Base-by-base conservation (phyloP, 139 green algal genomes). In the Nannochloris sp. region DNA sequence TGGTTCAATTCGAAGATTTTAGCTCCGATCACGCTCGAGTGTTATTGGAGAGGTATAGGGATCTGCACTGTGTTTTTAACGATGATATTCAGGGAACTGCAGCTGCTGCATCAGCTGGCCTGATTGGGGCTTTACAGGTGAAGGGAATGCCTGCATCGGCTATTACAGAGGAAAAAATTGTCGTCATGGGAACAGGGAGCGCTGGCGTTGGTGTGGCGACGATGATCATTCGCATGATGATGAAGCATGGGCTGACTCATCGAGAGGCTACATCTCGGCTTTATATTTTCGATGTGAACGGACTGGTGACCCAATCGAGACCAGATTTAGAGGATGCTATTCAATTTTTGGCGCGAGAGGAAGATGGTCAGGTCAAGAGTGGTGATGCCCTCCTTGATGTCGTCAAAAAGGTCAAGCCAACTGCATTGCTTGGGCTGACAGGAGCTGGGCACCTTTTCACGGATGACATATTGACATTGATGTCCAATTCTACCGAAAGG, bases 1-100 rank as follows among this genome's bases (percentile, higher is more conserved):
- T 90, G 48, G 61, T 92, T 44, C 82, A 90, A 68, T 90, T 92
- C 67, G 82, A 90, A 64, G 82, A 91, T 66, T 90, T 91, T 57
- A 71, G 68, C 48, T 82, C 78, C 18, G 66, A 80, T 12, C 62
- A 82, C 44, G 84, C 82, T 2, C 54, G 64, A 25, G 66, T 72
- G 16, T 71, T 90, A 48, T 79, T 91, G 44, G 59, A 88, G 37
- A 69, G 80, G 15, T 91, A 91, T 68, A 58, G 79, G 2, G 34
- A 87, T 55, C 40, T 76, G 31, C 72, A 86, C 51, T 48, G 73
- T 48, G 64, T 81, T n/a, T 90, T 88, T 67, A 90, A 90, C 66
- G 83, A 90, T 67, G 83, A 90, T 70, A 84, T 87, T 59, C 81
- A 83, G 68, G 84, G 82, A 37, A 91, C 82, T 4, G 84, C 80